Conservation (phyloP, 257 asterid species). For the Gentiana dahurica region DNA sequence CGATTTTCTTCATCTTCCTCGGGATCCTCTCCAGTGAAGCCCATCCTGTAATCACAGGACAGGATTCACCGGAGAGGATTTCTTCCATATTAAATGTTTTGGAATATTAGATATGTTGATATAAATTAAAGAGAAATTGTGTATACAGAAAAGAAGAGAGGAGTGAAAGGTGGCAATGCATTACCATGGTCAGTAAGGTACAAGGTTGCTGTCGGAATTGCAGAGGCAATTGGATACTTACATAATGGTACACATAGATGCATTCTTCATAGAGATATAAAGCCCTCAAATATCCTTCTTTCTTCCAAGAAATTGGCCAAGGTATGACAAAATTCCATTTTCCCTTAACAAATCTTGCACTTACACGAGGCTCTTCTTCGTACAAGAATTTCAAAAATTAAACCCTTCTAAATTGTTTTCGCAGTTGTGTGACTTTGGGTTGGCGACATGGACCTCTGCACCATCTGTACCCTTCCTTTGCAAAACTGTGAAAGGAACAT, state of each 20-base stretch:
- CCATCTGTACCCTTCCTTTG: constrained; percentile 88
- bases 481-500: constrained; percentile 90
- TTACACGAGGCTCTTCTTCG: constrained; percentile 15
- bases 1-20: background rate
- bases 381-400: constrained; percentile 7
- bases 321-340: constrained; percentile 23
- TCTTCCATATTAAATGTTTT: no score
- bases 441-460: constrained; percentile 90
- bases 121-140: constrained; percentile 12
- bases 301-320: constrained; percentile 67
- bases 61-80: no score
- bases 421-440: constrained; percentile 87
- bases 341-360: background rate
- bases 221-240: constrained; percentile 65
- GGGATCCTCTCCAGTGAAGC: no score
- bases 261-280: constrained; percentile 86
- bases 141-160: constrained; percentile 57
- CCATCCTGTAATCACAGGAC: no score
- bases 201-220: constrained; percentile 65
- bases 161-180: constrained; percentile 39
- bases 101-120: background rate
- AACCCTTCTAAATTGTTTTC: constrained; percentile 8
- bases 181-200: constrained; percentile 64
- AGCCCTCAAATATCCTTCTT: constrained; percentile 89
- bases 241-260: constrained; percentile 83